Conservation (phyloP, 306 rosid species). For the Vigna reflexopilosa region DNA sequence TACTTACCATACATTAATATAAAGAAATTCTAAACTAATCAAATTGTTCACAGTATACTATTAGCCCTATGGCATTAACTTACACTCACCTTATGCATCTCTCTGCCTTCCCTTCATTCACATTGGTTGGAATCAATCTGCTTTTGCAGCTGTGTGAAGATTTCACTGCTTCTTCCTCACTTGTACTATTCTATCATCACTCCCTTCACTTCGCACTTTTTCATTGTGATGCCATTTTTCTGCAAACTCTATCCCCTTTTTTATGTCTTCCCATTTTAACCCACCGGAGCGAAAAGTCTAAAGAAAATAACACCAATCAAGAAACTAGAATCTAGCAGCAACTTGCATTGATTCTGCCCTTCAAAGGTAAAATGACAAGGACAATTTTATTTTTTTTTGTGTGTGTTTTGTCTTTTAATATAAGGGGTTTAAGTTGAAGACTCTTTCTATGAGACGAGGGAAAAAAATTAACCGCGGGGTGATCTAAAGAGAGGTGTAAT, state of each 20-base stretch:
- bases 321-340: neutral
- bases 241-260: conserved; percentile 35
- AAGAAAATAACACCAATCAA: neutral
- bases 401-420: neutral
- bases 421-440: conserved; percentile 21
- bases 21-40: too few species aligned
- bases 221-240: conserved; percentile 17
- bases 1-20: conserved; percentile 23
- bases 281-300: neutral
- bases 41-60: neutral
- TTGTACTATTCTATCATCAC: neutral
- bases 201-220: neutral
- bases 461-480: conserved; percentile 26
- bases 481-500: neutral
- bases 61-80: conserved; percentile 48
- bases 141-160: neutral
- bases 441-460: conserved; percentile 14
- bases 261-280: conserved; percentile 33
- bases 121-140: conserved; percentile 40
- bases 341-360: neutral
- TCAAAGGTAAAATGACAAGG: neutral
- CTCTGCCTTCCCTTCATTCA: conserved; percentile 34
- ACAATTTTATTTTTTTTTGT: neutral
- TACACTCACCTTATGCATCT: conserved; percentile 53
- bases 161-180: neutral